Conservation (phyloP, 2,329 filamentous ascomycete genomes). For the Colletotrichum sansevieriae region DNA sequence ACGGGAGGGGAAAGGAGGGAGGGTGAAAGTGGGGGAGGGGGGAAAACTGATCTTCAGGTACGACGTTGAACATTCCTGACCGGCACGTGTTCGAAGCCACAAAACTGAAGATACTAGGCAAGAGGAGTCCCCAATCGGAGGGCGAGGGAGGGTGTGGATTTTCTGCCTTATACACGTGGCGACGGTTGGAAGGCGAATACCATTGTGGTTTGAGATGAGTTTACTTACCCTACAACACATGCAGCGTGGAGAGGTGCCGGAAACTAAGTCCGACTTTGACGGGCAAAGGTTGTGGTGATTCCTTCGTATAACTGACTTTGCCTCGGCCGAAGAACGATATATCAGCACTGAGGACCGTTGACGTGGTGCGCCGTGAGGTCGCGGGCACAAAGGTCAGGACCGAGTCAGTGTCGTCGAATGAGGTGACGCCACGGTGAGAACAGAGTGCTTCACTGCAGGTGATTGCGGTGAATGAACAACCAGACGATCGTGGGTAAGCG, state of each 20-base stretch:
- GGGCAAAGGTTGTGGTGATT: background rate
- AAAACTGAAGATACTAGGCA: background rate
- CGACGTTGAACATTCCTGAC: constrained; percentile 16
- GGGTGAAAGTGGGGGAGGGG: background rate
- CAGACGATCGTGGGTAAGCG: constrained; percentile 20
- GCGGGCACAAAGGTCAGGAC: constrained; percentile 13
- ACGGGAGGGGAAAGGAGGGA: too few species aligned
- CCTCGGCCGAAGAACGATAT: constrained; percentile 13
- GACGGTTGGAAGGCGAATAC: constrained; percentile 3
- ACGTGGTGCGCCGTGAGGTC: constrained; percentile 12
- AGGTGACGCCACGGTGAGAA: constrained; percentile 33
- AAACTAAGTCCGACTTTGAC: background rate
- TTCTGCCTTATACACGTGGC: constrained; percentile 3
- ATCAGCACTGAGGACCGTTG: constrained; percentile 4
- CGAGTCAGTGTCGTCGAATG: constrained; percentile 24
- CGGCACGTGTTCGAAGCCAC: constrained; percentile 19
- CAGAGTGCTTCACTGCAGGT: constrained; percentile 24
- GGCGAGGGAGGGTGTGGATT: background rate
- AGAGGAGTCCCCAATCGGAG: constrained; percentile 21
- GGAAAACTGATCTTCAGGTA: constrained; percentile 19
- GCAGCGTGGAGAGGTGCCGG: background rate
- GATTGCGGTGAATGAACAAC: constrained; percentile 15
- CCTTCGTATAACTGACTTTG: background rate
- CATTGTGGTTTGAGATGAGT: constrained; percentile 9
- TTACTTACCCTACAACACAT: constrained; percentile 12